A percentile compares a stretch with the other conserved stretches of the same genome.
Conservation (phyloP, 2,329 filamentous ascomycete genomes). For the Ilyonectria destructans region DNA sequence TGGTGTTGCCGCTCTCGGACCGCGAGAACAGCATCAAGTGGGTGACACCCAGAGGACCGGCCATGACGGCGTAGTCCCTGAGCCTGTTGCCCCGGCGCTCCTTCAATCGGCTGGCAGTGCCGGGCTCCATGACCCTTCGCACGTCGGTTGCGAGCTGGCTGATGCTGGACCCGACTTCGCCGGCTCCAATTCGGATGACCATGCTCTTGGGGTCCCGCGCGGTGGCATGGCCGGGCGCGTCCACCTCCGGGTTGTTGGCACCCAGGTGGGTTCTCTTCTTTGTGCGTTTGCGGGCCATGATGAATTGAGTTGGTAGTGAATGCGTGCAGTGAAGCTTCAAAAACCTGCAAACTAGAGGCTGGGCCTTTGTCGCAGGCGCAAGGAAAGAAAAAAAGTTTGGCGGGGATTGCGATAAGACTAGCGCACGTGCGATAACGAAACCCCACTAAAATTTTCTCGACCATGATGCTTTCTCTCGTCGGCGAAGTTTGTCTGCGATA, state of each 20-base stretch:
- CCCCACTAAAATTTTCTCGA: constrained; percentile 55
- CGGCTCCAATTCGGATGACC: constrained; percentile 97
- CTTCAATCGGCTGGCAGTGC: constrained; percentile 90
- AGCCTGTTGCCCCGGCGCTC: constrained; percentile 91
- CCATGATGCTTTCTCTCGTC: constrained; percentile 11
- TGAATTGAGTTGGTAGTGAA: constrained; percentile 41
- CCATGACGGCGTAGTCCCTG: constrained; percentile 95
- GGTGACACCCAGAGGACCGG: constrained; percentile 91
- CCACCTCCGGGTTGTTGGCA: constrained; percentile 73
- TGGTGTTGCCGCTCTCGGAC: constrained; percentile 91
- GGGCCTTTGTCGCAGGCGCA: constrained; percentile 44
- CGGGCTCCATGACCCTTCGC: constrained; percentile 94
- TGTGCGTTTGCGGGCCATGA: constrained; percentile 84
- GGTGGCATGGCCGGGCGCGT: constrained; percentile 73
- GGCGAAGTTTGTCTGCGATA: constrained; percentile 5
- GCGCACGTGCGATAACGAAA: constrained; percentile 52
- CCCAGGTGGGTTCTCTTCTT: constrained; percentile 93
- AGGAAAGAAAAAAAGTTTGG: constrained; percentile 56
- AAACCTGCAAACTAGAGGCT: constrained; percentile 25
- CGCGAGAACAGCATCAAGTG: constrained; percentile 95
- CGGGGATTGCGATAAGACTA: constrained; percentile 54
- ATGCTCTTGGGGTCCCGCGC: constrained; percentile 90
- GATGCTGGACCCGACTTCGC: constrained; percentile 92
- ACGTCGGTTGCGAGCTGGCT: constrained; percentile 94
- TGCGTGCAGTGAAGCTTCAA: constrained; percentile 34